Conservation (phyloP, 805 yeast species). For the Pichia phayaonensis region DNA sequence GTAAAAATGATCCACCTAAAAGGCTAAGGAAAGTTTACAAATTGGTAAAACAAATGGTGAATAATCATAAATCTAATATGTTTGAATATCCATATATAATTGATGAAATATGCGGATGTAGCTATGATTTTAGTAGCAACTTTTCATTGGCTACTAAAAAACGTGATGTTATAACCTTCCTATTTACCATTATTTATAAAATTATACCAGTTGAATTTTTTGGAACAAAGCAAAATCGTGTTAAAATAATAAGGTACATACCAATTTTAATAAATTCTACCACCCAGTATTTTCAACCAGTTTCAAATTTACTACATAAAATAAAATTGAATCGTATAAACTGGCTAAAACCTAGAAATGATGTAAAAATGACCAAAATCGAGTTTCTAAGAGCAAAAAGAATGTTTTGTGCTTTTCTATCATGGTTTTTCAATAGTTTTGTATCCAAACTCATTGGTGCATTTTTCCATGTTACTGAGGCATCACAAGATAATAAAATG, state of each 20-base stretch:
- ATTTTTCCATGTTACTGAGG: constrained; percentile 64
- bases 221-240: constrained; percentile 47
- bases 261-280: constrained; percentile 32
- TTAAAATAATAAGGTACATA: constrained; percentile 31
- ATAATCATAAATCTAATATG: constrained; percentile 27
- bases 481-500: constrained; percentile 32
- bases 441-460: constrained; percentile 40
- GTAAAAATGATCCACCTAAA: constrained; percentile 14
- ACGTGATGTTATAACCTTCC: constrained; percentile 34
- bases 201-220: constrained; percentile 44
- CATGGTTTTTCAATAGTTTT: constrained; percentile 50
- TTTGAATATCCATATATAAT: constrained; percentile 32
- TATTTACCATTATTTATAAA: constrained; percentile 36
- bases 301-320: constrained; percentile 27
- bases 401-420: constrained; percentile 35
- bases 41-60: constrained; percentile 19
- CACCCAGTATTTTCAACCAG: constrained; percentile 29
- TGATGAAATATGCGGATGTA: constrained; percentile 24
- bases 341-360: constrained; percentile 43
- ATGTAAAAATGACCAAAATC: constrained; percentile 29
- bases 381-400: constrained; percentile 34
- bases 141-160: constrained; percentile 28
- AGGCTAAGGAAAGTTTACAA: constrained; percentile 18
- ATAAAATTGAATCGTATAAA: constrained; percentile 37
- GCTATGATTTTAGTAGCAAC: constrained; percentile 18